Conservation (phyloP, 192 early-diverging fungal species). For the Gigaspora rosea region DNA sequence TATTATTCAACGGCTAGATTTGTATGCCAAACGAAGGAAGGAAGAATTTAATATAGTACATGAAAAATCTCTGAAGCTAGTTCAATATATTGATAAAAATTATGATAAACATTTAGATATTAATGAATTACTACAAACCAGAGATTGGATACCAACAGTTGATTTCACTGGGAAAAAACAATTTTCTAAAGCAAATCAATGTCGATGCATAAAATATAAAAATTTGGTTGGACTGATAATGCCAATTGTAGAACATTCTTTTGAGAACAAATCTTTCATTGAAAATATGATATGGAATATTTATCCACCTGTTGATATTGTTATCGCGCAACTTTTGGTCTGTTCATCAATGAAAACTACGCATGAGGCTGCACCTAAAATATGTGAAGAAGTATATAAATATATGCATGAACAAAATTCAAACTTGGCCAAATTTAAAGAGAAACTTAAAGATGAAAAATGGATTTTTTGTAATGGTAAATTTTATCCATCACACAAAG, state of each 20-base stretch:
- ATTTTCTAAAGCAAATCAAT: not conserved
- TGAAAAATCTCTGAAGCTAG: not conserved
- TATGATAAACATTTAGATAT: not conserved
- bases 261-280: not conserved
- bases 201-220: not conserved
- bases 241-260: not conserved
- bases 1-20: not conserved
- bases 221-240: not conserved
- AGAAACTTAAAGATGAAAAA: not conserved
- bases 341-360: not conserved
- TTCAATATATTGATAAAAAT: not conserved
- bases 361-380: not conserved
- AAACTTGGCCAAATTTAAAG: not conserved
- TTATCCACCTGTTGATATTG: not conserved
- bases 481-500: slow-evolving; percentile 5
- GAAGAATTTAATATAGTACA: not conserved
- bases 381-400: not conserved
- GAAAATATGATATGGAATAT: not conserved
- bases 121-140: not conserved
- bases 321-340: not conserved
- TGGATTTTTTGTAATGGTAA: not conserved
- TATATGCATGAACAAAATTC: not conserved
- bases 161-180: not conserved
- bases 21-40: not conserved
- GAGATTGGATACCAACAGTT: not conserved